Base-by-base conservation (phyloP, 768 basidiomycete species). In the Hygrophoropsis aurantiaca region DNA sequence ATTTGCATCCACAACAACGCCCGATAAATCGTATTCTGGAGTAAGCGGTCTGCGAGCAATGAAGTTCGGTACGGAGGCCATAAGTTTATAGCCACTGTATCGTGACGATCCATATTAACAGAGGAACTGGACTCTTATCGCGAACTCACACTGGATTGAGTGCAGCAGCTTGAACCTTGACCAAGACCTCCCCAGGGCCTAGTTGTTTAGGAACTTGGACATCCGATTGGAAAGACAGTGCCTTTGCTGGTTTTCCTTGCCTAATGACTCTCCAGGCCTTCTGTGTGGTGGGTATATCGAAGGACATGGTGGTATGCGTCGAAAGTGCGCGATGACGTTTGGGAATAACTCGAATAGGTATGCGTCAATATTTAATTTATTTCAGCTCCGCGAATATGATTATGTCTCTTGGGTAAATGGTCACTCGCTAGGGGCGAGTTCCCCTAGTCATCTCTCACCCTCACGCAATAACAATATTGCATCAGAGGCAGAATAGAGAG, bases 131-230 rank as follows among this genome's bases (percentile, higher is more conserved):
- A n/a, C n/a, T n/a, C n/a, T n/a, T 0, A 24, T 39, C 33, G 34
- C n/a, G 24, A 27, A 57, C 77, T 50, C 60, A 85, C 81, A 82
- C 73, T 1, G 86, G 86, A 56, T 91, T 91, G 34, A 90, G 67
- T 0, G 84, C 83, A 0, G 74, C 77, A 9, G 80, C 76, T 19
- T 67, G 64, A 3, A 83, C 70, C 47, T 72, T 71, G 41, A 85
- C 69, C 11, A 82, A 71, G 11, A 85, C 68, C 50, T 79, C 65
- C 3, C 71, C 74, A 15, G 53, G 40, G 11, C 57, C 50, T 0
- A 77, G 67, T 10, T 65, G 60, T 3, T 49, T 48, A 1, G 74
- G 65, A 6, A 71, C 57, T 0, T 65, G 56, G 2, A 56, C 49
- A 39, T 69, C 62, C 1, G 51, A 27, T 40, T 55, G 49, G 46